A percentile compares a stretch with the other conserved stretches of the same genome.
These are phyloP conservation scores for Crotalaria pallida DNA, from an alignment of 306 rosid genomes.

Conservation along the genomic window DNA sequence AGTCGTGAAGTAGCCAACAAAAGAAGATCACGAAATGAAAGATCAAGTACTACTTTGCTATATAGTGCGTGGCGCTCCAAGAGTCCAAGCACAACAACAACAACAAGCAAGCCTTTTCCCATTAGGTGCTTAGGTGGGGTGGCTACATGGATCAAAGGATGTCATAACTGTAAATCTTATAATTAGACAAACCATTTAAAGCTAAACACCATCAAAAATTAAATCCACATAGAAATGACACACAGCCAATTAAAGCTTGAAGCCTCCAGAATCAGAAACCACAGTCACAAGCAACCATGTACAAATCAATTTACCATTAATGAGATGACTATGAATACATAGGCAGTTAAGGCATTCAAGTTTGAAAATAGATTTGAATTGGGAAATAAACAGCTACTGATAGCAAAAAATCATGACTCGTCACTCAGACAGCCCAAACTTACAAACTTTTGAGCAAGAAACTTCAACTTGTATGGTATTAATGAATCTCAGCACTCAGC, in stretches of 20 bases:
- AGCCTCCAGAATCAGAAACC: not conserved
- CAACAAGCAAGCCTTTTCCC: no score
- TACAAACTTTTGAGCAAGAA: constrained; percentile 6
- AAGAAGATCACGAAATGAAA: not conserved
- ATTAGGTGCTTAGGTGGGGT: no score
- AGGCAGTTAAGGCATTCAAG: not conserved
- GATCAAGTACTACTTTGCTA: not conserved
- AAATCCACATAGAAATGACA: not conserved
- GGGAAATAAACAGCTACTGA: not conserved
- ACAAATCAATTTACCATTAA: not conserved
- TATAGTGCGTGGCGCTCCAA: not conserved
- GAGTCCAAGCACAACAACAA: no score
- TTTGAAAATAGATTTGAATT: not conserved
- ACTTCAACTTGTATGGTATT: constrained; percentile 3
- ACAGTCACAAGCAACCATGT: not conserved
- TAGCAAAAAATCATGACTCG: not conserved
- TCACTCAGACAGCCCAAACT: constrained; percentile 19
- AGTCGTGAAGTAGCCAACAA: not conserved
- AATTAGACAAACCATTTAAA: no score
- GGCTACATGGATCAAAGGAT: no score
- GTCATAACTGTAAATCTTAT: no score
- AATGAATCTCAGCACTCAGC: constrained; percentile 7
- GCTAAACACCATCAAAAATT: not conserved
- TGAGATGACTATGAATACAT: not conserved
- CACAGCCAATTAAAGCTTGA: not conserved